These are phyloP conservation scores for Guadua angustifolia DNA, from an alignment of 176 grass and related monocot species.

Conservation along the genomic window DNA sequence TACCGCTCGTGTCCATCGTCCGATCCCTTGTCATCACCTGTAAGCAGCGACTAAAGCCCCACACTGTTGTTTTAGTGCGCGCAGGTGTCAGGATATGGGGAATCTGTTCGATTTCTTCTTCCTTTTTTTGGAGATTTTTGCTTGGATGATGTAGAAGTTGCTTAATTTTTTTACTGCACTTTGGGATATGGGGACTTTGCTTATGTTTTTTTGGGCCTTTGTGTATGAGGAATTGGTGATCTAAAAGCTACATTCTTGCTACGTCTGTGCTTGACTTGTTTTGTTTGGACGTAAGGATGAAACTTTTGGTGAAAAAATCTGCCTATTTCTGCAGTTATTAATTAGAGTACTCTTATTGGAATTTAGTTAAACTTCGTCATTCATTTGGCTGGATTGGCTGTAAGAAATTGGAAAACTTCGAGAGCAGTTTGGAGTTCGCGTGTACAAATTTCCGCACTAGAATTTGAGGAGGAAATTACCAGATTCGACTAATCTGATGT, in stretches of 20 bases:
- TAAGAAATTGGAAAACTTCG: background rate
- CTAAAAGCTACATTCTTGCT: constrained; percentile 48
- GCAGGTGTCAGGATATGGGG: background rate
- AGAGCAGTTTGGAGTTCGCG: constrained; percentile 10
- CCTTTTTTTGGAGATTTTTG: background rate
- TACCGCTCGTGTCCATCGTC: constrained; percentile 81
- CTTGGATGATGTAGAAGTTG: background rate
- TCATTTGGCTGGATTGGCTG: background rate
- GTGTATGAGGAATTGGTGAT: constrained; percentile 35
- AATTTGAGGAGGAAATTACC: background rate
- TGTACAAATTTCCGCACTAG: background rate
- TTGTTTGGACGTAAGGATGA: background rate
- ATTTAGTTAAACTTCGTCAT: constrained; percentile 23
- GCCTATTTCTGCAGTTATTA: constrained; percentile 27
- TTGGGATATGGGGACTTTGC: constrained; percentile 5
- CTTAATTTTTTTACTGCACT: constrained; percentile 13
- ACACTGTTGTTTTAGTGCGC: background rate
- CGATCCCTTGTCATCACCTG: constrained; percentile 79
- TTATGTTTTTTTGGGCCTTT: constrained; percentile 37
- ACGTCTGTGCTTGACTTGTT: constrained; percentile 35
- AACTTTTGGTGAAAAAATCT: constrained; percentile 28
- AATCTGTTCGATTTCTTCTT: background rate
- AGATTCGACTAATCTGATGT: constrained; percentile 36
- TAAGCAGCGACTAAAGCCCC: constrained; percentile 48
- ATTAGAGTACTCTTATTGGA: background rate